These are phyloP conservation scores for Magnolia sinica DNA, from an alignment of 164 flowering plant genomes.

Conservation along the genomic window DNA sequence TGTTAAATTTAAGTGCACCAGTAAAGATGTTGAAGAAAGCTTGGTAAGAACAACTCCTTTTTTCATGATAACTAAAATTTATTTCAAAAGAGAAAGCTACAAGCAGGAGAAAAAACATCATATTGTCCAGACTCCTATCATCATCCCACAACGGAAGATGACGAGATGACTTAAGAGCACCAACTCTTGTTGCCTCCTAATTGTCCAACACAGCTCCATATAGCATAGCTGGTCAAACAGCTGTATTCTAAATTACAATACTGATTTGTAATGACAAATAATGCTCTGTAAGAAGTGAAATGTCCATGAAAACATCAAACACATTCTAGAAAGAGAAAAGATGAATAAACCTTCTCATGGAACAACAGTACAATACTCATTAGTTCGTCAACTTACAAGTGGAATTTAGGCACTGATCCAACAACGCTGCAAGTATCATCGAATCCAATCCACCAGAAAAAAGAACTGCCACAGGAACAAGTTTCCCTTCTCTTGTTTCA, in stretches of 20 bases:
- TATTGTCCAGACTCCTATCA: too few relatives aligned
- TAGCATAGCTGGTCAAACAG: neutral
- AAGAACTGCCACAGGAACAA: slow-evolving; percentile 81
- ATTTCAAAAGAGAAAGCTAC: too few relatives aligned
- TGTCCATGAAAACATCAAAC: neutral
- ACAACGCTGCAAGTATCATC: slow-evolving; percentile 88
- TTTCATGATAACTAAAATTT: too few relatives aligned
- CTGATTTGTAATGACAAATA: neutral
- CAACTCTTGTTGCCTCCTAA: neutral
- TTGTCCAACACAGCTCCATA: neutral
- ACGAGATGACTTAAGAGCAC: neutral
- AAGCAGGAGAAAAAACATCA: too few relatives aligned
- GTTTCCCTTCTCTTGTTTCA: slow-evolving; percentile 12
- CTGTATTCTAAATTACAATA: neutral
- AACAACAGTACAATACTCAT: slow-evolving; percentile 12
- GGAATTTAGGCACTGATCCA: slow-evolving; percentile 65
- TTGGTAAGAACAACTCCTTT: too few relatives aligned
- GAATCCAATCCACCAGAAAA: slow-evolving; percentile 99
- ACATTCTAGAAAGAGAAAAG: neutral
- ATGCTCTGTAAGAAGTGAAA: neutral
- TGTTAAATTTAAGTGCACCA: too few relatives aligned
- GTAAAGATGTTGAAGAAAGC: too few relatives aligned
- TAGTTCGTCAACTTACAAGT: slow-evolving; percentile 47
- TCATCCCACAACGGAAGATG: neutral
- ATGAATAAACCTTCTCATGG: neutral